Evolutionary conservation across 192 early-diverging fungal genomes (phyloP).

Genomic region (Podila epigama): DNA sequence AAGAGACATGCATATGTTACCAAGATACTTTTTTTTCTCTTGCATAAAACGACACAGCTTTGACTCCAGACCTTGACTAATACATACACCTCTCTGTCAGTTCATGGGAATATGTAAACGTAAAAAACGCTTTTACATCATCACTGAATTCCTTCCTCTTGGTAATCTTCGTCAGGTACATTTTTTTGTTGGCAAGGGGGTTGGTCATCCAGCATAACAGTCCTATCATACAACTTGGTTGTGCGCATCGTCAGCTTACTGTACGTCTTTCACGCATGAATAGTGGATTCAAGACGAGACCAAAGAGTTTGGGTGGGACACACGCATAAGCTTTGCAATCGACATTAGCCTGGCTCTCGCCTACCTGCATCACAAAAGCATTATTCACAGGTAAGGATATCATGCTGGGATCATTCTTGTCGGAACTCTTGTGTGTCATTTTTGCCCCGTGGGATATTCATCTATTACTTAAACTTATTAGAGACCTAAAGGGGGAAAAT

Average conservation of each 20-base stretch:
- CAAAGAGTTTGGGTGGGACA: slow-evolving; percentile 51
- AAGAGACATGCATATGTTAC: too few species aligned
- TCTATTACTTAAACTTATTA: not conserved
- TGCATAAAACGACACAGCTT: too few species aligned
- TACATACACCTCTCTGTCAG: not conserved
- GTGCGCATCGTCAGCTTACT: not conserved
- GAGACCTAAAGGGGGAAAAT: slow-evolving; percentile 45
- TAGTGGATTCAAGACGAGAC: slow-evolving; percentile 49
- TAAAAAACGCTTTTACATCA: slow-evolving; percentile 42
- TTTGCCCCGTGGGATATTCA: not conserved
- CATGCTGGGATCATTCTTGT: too few species aligned
- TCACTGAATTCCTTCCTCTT: slow-evolving; percentile 43
- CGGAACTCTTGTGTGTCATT: not conserved
- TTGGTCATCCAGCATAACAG: not conserved
- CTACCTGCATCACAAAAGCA: slow-evolving; percentile 47
- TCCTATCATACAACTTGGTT: not conserved
- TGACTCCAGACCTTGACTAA: too few species aligned
- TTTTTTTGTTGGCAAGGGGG: not conserved
- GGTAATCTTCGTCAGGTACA: slow-evolving; percentile 32
- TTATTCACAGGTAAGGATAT: slow-evolving; percentile 47
- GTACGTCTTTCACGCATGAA: not conserved
- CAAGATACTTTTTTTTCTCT: not conserved
- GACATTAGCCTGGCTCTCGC: slow-evolving; percentile 42
- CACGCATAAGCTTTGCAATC: slow-evolving; percentile 46
- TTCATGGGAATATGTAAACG: slow-evolving; percentile 50